Evolutionary conservation across 2,329 filamentous ascomycete species (phyloP), one percentile per base, ranked within the genome.

Genomic region (Penicillium sp.): DNA sequence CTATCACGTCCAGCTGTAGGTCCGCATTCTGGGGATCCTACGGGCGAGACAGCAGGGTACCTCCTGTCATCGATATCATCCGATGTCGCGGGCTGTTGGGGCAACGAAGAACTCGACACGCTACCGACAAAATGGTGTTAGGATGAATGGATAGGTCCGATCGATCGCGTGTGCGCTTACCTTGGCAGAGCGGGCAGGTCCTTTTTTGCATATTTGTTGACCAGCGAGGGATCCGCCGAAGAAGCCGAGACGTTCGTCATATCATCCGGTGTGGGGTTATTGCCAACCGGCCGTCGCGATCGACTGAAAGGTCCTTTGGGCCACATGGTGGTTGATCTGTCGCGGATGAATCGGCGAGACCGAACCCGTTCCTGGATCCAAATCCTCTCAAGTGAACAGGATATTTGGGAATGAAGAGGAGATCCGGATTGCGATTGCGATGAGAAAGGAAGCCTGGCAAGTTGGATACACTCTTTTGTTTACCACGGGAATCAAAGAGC

Each of bases 311-410:
- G 58, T 37, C 64, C 68, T 64, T 80, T 79, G 67, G 82, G 81
- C 81, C 81, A 84, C 82, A 85, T 83, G n/a, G n/a, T n/a, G n/a
- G n/a, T 56, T 73, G 65, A 48, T 59, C 37, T 56, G 42, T 45
- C 1, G 19, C 29, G 11, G 24, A 9, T 33, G 14, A 19, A 5
- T 26, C n/a, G 18, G 19, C 10, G 42, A 26, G 26, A 28, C 50
- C 43, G n/a, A 19, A 11, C 14, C 24, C 23, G 24, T 28, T n/a
- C 21, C n/a, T 21, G 6, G 39, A 42, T 24, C 5, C 24, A n/a
- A n/a, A 16, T 14, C 21, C 39, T 43, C 39, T 16, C 5, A 23
- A 18, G 26, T 14, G 39, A 26, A 43, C 13, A 28, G 39, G n/a
- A 26, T 21, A 43, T 13, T 21, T 11, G 7, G 23, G 28, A 43